Conservation (phyloP, 352 stramenopile genomes). For the Ophiocytium majus region DNA sequence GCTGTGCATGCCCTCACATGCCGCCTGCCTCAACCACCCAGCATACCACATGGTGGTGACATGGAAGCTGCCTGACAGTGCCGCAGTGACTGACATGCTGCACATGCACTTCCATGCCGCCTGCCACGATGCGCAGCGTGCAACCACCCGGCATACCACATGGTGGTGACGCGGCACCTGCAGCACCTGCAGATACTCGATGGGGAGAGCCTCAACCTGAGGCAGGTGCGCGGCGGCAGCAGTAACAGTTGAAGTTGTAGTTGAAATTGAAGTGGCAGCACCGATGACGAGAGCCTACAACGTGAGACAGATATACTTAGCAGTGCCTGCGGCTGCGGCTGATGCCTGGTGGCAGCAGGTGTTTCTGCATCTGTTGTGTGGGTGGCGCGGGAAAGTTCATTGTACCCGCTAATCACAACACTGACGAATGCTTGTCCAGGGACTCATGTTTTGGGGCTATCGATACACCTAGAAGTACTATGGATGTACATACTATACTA, state of each 20-base stretch:
- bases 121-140: slow-evolving; percentile 46
- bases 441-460: no score
- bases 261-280: no score
- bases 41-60: slow-evolving; percentile 41
- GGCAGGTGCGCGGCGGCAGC: slow-evolving; percentile 29
- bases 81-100: no score
- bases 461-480: no score
- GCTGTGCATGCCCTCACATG: no score
- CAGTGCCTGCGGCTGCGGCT: neutral
- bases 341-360: neutral
- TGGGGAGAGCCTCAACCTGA: slow-evolving; percentile 48
- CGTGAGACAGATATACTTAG: neutral
- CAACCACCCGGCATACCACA: slow-evolving; percentile 48
- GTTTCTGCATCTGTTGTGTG: neutral
- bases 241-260: no score
- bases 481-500: no score
- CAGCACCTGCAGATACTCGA: slow-evolving; percentile 48
- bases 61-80: slow-evolving; percentile 31
- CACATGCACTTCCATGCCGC: no score
- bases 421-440: no score
- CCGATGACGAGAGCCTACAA: neutral
- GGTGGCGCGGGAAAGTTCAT: neutral
- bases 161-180: slow-evolving; percentile 41
- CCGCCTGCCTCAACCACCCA: no score
- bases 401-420: neutral